These are phyloP conservation scores for Podospora anserina DNA, from an alignment of 495 filamentous ascomycete species.

Conservation along the genomic window DNA sequence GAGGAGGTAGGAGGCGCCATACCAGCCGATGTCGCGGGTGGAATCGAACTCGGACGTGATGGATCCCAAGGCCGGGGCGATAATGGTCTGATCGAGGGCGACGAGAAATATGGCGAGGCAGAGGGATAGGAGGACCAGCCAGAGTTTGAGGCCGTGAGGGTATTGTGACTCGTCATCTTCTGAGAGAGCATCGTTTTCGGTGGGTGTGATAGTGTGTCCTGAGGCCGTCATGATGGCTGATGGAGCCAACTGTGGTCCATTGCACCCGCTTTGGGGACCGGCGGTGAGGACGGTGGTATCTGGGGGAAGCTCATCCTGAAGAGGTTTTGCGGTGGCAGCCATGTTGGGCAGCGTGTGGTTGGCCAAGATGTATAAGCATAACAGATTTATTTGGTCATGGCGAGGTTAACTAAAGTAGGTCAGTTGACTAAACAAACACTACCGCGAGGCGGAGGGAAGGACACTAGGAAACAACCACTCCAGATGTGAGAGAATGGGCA, in stretches of 20 bases:
- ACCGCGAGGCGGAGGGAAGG: background rate
- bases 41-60: conserved; percentile 35
- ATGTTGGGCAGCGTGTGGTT: background rate
- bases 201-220: background rate
- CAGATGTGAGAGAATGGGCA: background rate
- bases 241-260: background rate
- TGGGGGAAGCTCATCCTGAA: background rate
- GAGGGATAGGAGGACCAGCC: background rate
- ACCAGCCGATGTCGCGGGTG: conserved; percentile 45
- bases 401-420: too few relatives aligned
- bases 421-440: background rate
- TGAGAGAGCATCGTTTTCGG: background rate
- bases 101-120: background rate
- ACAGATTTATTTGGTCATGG: too few relatives aligned
- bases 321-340: background rate
- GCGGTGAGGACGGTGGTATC: background rate
- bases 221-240: background rate
- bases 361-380: too few relatives aligned
- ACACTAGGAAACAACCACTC: background rate
- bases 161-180: conserved; percentile 1
- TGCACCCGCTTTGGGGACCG: background rate
- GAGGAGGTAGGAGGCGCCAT: conserved; percentile 51
- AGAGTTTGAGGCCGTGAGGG: background rate
- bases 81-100: conserved; percentile 38
- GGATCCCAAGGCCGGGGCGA: conserved; percentile 49